Evolutionary conservation across 352 stramenopile species (phyloP), one percentile per base, ranked within the genome.

Genomic region (Globisporangium ultimum): DNA sequence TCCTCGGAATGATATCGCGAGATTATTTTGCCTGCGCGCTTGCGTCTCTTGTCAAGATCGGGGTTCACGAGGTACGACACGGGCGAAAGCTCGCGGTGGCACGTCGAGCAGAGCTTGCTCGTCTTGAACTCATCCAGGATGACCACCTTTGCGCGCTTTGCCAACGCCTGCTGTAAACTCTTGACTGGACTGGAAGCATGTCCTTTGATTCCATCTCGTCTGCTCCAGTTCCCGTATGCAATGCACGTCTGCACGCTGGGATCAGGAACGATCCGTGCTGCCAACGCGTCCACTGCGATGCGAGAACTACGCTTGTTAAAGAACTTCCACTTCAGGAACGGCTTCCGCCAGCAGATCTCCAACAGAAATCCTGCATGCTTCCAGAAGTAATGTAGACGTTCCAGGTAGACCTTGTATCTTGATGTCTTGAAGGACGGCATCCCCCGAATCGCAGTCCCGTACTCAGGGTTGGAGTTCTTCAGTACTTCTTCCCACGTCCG

Each of bases 71-170:
- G 13, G 24, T 64, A 68, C 0, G 10, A 21, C 36, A 68, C 62
- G 0, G 15, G 3, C 45, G 47, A 68, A 51, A 68, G 56, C 58
- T 47, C 41, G 15, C 55, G 53, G 53, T 63, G 61, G 50, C 51
- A 64, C 55, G 55, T 49, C 61, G 61, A 68, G 55, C 61, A 67
- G 61, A 67, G 55, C 46, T 63, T 68, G 50, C 61, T 64, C 55
- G 52, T 64, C 61, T 38, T 64, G 62, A 68, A 68, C 52, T 68
- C 62, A 38, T 68, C 62, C 62, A 61, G 64, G 48, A 52, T 60
- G 47, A 68, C 62, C 62, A 64, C 52, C 12, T 43, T 64, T 51
- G 52, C 52, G 41, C 62, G 61, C 55, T 68, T 68, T 38, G 6
- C 17, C 55, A 63, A 18, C 36, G 55, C 51, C 46, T 68, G 1